Evolutionary conservation across 805 yeast genomes (phyloP).

Genomic region (Sugiyamaella valdiviana): DNA sequence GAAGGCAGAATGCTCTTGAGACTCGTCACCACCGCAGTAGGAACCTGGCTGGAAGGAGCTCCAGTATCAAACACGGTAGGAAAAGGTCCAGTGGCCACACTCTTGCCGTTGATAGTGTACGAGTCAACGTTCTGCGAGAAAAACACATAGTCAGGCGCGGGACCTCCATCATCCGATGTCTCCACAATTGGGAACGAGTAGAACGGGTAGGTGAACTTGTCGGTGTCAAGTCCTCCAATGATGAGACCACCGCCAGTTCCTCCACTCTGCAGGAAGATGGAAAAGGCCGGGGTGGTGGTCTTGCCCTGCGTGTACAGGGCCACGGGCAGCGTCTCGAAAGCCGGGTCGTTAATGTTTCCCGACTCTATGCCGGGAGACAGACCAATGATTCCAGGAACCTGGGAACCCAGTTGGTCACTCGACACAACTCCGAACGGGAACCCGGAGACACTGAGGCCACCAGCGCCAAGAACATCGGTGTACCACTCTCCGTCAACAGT

Average conservation of each 20-base stretch:
- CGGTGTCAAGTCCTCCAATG: slow-evolving; percentile 29
- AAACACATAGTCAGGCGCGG: slow-evolving; percentile 4
- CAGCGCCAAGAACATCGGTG: slow-evolving; percentile 48
- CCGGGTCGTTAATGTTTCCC: slow-evolving; percentile 39
- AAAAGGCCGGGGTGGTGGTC: slow-evolving; percentile 53
- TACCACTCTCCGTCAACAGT: slow-evolving; percentile 49
- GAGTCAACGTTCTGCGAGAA: slow-evolving; percentile 6
- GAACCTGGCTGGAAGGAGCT: slow-evolving; percentile 15
- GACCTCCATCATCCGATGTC: neutral
- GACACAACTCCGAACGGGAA: slow-evolving; percentile 25
- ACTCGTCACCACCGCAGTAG: slow-evolving; percentile 1
- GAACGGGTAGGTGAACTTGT: slow-evolving; percentile 16
- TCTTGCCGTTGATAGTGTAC: neutral
- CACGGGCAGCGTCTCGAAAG: slow-evolving; percentile 61
- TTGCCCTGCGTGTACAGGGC: slow-evolving; percentile 52
- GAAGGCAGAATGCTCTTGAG: neutral
- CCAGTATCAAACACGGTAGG: slow-evolving; percentile 18
- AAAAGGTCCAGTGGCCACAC: slow-evolving; percentile 4
- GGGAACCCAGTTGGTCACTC: slow-evolving; percentile 32
- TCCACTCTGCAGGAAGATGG: slow-evolving; percentile 49
- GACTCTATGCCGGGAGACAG: neutral
- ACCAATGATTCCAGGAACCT: slow-evolving; percentile 10
- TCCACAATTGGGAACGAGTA: slow-evolving; percentile 30
- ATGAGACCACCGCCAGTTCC: slow-evolving; percentile 24
- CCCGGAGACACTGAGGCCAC: slow-evolving; percentile 38